phyloP scores from a whole-genome alignment of 2,329 filamentous ascomycete genomes.

The Falciphora oryzae region DNA sequence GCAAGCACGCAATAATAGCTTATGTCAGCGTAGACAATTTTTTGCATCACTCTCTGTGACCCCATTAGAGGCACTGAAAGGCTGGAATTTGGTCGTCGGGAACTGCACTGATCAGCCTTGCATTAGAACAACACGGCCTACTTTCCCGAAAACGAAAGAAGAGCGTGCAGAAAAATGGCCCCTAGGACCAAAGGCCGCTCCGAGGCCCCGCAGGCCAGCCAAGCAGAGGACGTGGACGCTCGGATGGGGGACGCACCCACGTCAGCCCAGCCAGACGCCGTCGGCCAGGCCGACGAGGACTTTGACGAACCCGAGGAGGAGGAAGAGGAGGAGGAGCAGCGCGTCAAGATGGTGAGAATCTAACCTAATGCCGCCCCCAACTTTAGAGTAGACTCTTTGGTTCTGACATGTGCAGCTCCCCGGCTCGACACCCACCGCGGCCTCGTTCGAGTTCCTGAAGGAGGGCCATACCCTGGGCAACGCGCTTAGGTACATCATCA shows the following conservation, averaged over 20 bases:
- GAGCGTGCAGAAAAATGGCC: conserved; percentile 29
- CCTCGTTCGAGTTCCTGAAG: conserved; percentile 88
- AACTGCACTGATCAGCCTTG: background rate
- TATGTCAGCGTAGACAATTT: background rate
- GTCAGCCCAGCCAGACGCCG: conserved; percentile 30
- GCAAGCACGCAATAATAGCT: background rate
- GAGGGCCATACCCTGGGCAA: conserved; percentile 97
- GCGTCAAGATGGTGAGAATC: conserved; percentile 54
- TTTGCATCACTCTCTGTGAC: background rate
- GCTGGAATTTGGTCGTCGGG: background rate
- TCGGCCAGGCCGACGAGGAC: conserved; percentile 24
- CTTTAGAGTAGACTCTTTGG: conserved; percentile 8
- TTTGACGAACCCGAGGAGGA: conserved; percentile 38
- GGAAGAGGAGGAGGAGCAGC: conserved; percentile 44
- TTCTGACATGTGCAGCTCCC: conserved; percentile 54
- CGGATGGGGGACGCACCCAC: conserved; percentile 39
- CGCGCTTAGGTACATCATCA: conserved; percentile 88
- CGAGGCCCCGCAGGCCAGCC: conserved; percentile 18
- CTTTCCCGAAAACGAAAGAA: conserved; percentile 4
- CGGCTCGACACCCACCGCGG: conserved; percentile 78
- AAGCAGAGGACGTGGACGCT: conserved; percentile 22
- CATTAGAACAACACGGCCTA: background rate
- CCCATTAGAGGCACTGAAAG: background rate
- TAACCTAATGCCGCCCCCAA: conserved; percentile 11
- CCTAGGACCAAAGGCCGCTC: conserved; percentile 30